phyloP scores from a whole-genome alignment of 1,139 yeast species.

The Geotrichum europaeum region DNA sequence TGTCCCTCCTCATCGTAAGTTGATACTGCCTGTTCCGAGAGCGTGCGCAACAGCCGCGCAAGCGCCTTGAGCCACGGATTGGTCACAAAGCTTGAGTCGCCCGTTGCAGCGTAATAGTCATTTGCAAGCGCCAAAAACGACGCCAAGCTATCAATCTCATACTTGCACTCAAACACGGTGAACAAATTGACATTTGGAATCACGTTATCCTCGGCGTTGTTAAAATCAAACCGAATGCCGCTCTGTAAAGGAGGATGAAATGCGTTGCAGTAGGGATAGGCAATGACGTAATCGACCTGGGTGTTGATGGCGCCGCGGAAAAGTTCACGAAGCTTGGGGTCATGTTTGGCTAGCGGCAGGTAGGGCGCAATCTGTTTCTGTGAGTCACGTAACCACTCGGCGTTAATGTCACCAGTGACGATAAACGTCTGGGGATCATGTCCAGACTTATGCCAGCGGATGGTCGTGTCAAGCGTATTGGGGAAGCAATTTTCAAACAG shows the following conservation, averaged over 20 bases:
- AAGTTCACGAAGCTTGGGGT: slow-evolving; percentile 45
- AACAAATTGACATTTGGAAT: slow-evolving; percentile 64
- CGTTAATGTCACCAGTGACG: slow-evolving; percentile 83
- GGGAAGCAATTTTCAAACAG: slow-evolving; percentile 80
- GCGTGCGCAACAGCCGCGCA: slow-evolving; percentile 46
- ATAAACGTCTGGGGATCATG: slow-evolving; percentile 47
- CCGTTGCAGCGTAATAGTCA: slow-evolving; percentile 55
- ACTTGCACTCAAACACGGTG: slow-evolving; percentile 80
- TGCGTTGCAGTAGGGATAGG: slow-evolving; percentile 81
- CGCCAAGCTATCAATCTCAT: slow-evolving; percentile 81
- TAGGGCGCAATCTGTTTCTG: slow-evolving; percentile 79
- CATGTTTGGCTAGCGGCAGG: slow-evolving; percentile 51
- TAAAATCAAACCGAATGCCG: slow-evolving; percentile 43
- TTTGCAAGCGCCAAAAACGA: slow-evolving; percentile 70
- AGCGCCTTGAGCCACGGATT: slow-evolving; percentile 57
- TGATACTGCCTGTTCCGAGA: slow-evolving; percentile 57
- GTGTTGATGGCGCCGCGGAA: slow-evolving; percentile 76
- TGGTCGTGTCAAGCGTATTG: slow-evolving; percentile 82
- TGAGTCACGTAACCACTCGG: slow-evolving; percentile 85
- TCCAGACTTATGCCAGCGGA: slow-evolving; percentile 56
- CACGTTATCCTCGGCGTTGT: slow-evolving; percentile 60
- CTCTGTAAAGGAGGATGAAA: slow-evolving; percentile 77
- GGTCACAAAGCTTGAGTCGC: slow-evolving; percentile 48
- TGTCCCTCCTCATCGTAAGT: slow-evolving; percentile 56
- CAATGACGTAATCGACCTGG: slow-evolving; percentile 57